A percentile compares a stretch with the other conserved stretches of the same genome.
These are phyloP conservation scores for Endogone sp. DNA, from an alignment of 192 early-diverging fungal species.

Conservation along the genomic window DNA sequence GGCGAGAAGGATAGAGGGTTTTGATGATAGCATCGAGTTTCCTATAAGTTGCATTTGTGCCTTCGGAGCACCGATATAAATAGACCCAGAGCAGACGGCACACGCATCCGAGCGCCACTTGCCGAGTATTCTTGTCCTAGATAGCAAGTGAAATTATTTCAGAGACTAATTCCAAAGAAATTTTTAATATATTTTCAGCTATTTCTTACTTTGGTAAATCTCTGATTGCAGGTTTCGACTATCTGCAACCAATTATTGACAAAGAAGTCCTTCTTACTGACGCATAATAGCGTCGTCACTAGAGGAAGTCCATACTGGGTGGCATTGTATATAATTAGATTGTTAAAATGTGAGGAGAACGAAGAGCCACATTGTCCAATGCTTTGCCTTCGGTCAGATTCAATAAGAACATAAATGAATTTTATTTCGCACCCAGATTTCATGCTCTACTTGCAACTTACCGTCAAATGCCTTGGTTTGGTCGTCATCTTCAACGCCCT, in stretches of 20 bases:
- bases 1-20: constrained; percentile 59
- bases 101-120: constrained; percentile 74
- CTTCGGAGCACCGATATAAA: constrained; percentile 84
- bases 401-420: not conserved
- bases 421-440: not conserved
- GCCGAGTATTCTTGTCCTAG: constrained; percentile 67
- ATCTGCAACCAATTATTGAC: constrained; percentile 69
- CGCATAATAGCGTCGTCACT: constrained; percentile 83
- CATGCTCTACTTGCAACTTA: constrained; percentile 6
- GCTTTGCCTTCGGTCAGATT: too few species aligned
- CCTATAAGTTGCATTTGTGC: constrained; percentile 42
- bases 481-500: constrained; percentile 87
- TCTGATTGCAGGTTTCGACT: constrained; percentile 64
- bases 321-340: not conserved
- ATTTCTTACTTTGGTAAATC: constrained; percentile 53
- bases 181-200: too few species aligned
- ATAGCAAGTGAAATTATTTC: not conserved
- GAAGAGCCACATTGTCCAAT: not conserved
- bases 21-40: constrained; percentile 55
- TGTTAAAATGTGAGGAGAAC: not conserved
- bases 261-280: constrained; percentile 88
- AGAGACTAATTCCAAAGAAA: too few species aligned
- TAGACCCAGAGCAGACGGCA: constrained; percentile 90
- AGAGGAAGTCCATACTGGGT: constrained; percentile 77
- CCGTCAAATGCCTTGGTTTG: constrained; percentile 77